Conservation (phyloP, 495 filamentous ascomycete species). For the Parathielavia appendiculata region DNA sequence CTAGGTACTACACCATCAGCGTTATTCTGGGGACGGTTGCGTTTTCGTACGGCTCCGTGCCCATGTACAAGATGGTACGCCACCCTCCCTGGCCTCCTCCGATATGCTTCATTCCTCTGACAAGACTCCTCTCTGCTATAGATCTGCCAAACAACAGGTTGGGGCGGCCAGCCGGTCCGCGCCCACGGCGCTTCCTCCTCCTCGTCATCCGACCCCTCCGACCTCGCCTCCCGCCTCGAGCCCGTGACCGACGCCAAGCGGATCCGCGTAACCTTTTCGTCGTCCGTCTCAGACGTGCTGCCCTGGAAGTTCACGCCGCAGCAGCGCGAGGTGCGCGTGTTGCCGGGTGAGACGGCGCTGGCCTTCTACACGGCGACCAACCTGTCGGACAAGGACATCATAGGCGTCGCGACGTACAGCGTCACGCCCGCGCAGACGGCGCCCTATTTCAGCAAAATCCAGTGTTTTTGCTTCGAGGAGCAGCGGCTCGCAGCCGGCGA, state of each 20-base stretch:
- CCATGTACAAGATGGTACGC: conserved; percentile 91
- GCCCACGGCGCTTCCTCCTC: conserved; percentile 55
- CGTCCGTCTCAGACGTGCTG: conserved; percentile 87
- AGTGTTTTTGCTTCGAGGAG: conserved; percentile 98
- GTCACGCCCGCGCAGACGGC: conserved; percentile 95
- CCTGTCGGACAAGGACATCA: conserved; percentile 80
- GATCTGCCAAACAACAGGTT: conserved; percentile 97
- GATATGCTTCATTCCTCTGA: background rate
- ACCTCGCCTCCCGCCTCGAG: conserved; percentile 65
- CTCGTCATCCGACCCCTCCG: conserved; percentile 28
- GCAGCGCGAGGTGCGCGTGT: conserved; percentile 90
- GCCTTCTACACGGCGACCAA: conserved; percentile 99
- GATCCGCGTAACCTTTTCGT: conserved; percentile 92
- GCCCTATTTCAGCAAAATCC: conserved; percentile 98
- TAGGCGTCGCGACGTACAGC: conserved; percentile 95
- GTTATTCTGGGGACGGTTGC: conserved; percentile 85
- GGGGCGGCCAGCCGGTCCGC: conserved; percentile 86
- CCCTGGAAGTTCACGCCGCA: conserved; percentile 98
- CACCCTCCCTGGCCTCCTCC: conserved; percentile 2
- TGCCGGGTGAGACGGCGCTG: conserved; percentile 93
- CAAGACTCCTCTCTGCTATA: conserved; percentile 29
- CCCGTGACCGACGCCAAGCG: conserved; percentile 78
- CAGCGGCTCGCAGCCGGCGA: conserved; percentile 90
- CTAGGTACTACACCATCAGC: conserved; percentile 77
- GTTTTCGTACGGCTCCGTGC: conserved; percentile 91